Conservation (phyloP, 2,329 filamentous ascomycete species). For the Colletotrichum filicis region DNA sequence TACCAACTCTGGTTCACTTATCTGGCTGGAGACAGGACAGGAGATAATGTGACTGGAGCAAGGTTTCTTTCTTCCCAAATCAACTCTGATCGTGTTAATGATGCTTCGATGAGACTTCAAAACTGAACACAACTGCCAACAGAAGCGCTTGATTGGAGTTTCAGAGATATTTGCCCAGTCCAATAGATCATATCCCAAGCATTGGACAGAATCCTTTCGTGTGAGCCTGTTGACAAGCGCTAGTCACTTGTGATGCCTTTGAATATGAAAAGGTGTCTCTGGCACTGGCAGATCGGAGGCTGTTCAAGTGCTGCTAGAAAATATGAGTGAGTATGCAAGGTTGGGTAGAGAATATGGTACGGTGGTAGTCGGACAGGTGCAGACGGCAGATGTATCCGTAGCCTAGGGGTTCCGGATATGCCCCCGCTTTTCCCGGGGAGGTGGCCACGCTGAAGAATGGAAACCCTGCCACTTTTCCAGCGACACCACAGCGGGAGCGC, state of each 20-base stretch:
- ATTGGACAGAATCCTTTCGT: neutral
- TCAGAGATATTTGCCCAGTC: neutral
- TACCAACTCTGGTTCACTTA: neutral
- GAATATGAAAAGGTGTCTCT: neutral
- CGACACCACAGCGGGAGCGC: neutral
- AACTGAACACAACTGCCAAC: neutral
- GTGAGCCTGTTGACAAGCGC: neutral
- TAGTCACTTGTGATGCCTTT: neutral
- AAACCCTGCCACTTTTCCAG: constrained; percentile 17
- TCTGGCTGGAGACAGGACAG: too few species aligned
- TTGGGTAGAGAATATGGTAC: neutral
- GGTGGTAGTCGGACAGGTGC: neutral
- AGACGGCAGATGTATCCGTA: neutral
- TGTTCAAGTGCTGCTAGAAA: neutral
- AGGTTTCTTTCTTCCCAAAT: neutral
- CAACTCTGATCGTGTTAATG: neutral
- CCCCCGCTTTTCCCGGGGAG: neutral
- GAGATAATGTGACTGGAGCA: too few species aligned
- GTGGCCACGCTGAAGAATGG: constrained; percentile 22
- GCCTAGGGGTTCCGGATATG: neutral
- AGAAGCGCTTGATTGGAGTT: neutral
- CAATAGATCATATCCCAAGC: neutral
- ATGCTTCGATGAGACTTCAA: neutral
- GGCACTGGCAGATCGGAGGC: too few species aligned
- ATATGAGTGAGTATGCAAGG: neutral